Percentiles rank a stretch among this genome's conserved stretches.
These are phyloP conservation scores for Psilocybe azurescens DNA, from an alignment of 768 basidiomycete genomes.

Conservation along the genomic window DNA sequence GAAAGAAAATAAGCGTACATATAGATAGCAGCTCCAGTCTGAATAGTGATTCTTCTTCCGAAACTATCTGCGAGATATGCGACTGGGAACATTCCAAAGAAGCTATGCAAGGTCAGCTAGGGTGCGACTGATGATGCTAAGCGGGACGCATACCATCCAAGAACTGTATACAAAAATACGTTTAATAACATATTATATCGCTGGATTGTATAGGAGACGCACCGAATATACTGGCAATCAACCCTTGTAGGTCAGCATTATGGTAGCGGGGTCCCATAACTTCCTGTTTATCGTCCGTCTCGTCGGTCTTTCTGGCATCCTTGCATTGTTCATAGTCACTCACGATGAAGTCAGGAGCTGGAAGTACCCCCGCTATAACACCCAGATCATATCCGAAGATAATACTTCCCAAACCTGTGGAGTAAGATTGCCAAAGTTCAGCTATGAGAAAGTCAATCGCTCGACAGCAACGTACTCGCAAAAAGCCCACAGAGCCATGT, in stretches of 20 bases:
- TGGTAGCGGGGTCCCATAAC: conserved; percentile 41
- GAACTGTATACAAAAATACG: conserved; percentile 26
- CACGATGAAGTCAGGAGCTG: conserved; percentile 42
- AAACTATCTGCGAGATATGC: conserved; percentile 43
- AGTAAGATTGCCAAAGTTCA: background rate
- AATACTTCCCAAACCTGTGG: conserved; percentile 44
- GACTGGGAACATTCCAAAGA: conserved; percentile 49
- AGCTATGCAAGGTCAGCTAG: conserved; percentile 28
- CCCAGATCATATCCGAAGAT: conserved; percentile 58
- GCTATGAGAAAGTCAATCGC: too few relatives aligned
- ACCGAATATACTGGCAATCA: conserved; percentile 50
- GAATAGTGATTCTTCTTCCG: conserved; percentile 45
- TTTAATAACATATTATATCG: background rate
- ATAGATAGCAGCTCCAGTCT: conserved; percentile 43
- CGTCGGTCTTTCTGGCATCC: background rate
- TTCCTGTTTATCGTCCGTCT: conserved; percentile 18
- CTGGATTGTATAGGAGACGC: conserved; percentile 2
- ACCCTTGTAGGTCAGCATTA: conserved; percentile 40
- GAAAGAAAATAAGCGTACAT: conserved; percentile 29
- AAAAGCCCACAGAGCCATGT: conserved; percentile 60
- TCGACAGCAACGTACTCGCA: conserved; percentile 38
- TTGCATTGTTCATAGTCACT: background rate
- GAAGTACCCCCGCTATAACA: conserved; percentile 53
- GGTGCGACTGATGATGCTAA: too few relatives aligned
- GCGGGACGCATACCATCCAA: conserved; percentile 37